These are phyloP conservation scores for Scleromitrula shiraiana DNA, from an alignment of 2,329 filamentous ascomycete species.

Conservation along the genomic window DNA sequence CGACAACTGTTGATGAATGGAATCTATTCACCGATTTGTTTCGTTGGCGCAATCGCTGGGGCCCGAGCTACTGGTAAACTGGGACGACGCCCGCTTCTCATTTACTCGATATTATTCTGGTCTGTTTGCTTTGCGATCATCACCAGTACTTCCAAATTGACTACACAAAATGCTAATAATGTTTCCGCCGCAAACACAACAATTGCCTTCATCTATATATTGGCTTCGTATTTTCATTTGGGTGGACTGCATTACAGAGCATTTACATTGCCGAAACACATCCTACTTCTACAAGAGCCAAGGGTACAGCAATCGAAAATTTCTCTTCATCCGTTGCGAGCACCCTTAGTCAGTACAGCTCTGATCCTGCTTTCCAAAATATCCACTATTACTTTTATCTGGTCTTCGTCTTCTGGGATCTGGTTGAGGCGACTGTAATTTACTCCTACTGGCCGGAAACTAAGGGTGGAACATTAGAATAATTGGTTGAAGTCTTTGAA, in stretches of 20 bases:
- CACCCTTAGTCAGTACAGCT: constrained; percentile 32
- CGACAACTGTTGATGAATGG: constrained; percentile 37
- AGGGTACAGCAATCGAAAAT: constrained; percentile 37
- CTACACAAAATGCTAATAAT: constrained; percentile 13
- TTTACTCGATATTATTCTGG: constrained; percentile 40
- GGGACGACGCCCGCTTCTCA: constrained; percentile 33
- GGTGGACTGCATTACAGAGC: constrained; percentile 42
- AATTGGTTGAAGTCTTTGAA: constrained; percentile 47
- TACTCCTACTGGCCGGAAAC: constrained; percentile 48
- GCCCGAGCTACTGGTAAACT: constrained; percentile 19
- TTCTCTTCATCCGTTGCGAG: constrained; percentile 33
- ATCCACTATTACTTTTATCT: constrained; percentile 32
- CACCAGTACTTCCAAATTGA: constrained; percentile 39
- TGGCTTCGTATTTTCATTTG: constrained; percentile 43
- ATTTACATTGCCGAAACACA: constrained; percentile 43
- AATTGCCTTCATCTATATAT: constrained; percentile 45
- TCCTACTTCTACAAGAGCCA: constrained; percentile 36
- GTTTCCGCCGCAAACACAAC: constrained; percentile 36
- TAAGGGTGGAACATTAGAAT: constrained; percentile 46
- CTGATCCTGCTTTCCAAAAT: constrained; percentile 31
- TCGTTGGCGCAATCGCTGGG: constrained; percentile 31
- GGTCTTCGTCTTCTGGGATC: constrained; percentile 29
- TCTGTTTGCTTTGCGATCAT: constrained; percentile 42
- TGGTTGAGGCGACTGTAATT: constrained; percentile 34
- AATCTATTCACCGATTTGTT: constrained; percentile 21